phyloP scores from a whole-genome alignment of 176 grass and related monocot genomes.

The Metroxylon sagu region DNA sequence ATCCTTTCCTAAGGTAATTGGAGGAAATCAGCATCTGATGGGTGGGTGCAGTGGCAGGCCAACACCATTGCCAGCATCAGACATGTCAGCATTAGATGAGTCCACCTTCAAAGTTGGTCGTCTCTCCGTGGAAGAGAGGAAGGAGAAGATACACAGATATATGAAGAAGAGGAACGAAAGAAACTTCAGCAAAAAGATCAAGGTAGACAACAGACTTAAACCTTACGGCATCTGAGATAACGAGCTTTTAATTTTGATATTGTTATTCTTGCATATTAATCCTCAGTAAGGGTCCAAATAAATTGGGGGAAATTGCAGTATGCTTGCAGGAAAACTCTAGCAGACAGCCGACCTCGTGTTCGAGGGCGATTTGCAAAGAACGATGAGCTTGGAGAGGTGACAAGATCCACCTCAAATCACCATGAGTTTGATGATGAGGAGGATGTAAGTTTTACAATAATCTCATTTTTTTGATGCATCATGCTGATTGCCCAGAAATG shows the following conservation, averaged over 20 bases:
- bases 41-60: slow-evolving; percentile 35
- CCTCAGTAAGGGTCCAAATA: slow-evolving; percentile 14
- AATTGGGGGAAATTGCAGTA: slow-evolving; percentile 40
- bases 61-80: slow-evolving; percentile 29
- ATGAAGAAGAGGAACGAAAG: slow-evolving; percentile 87
- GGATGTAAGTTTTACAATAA: slow-evolving; percentile 35
- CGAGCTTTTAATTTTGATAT: not conserved
- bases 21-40: slow-evolving; percentile 45
- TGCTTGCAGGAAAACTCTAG: slow-evolving; percentile 95
- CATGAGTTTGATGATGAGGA: slow-evolving; percentile 52
- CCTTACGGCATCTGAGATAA: too few relatives aligned
- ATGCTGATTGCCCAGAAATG: too few relatives aligned
- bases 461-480: not conserved
- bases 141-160: slow-evolving; percentile 87
- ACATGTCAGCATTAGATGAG: slow-evolving; percentile 49
- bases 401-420: slow-evolving; percentile 33
- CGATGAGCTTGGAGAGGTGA: slow-evolving; percentile 61
- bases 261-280: slow-evolving; percentile 3
- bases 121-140: slow-evolving; percentile 78
- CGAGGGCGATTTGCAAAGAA: slow-evolving; percentile 93
- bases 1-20: slow-evolving; percentile 29
- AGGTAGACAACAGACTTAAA: slow-evolving; percentile 29
- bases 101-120: slow-evolving; percentile 65
- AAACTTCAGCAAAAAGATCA: slow-evolving; percentile 98
- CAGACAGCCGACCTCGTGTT: slow-evolving; percentile 87